Evolutionary conservation across 768 basidiomycete species (phyloP), one percentile per base, ranked within the genome.

Genomic region (Myochromella boudieri): DNA sequence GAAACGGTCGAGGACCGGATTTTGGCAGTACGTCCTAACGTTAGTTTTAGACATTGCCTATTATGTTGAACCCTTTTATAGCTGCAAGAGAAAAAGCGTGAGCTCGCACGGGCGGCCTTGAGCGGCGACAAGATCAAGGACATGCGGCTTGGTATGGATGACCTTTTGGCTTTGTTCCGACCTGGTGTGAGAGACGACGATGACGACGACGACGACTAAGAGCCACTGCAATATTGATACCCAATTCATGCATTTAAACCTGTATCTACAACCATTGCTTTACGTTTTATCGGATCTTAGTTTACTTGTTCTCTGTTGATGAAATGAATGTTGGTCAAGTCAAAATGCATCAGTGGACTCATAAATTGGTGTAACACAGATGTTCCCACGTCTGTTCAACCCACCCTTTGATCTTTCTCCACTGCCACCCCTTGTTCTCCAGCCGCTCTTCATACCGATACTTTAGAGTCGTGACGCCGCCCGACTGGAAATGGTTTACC

Each of bases 41-140:
- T 26, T 15, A 14, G 12, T 12, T 4, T 21, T 18, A 18, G 29
- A 14, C 14, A 31, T 4, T 11, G 15, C 37, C 7, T 25, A 10
- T 15, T 21, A n/a, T 25, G 12, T 27, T 48, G 12, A 42, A 14
- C 53, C 34, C 22, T 33, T 24, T 20, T 39, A 22, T 53, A 90
- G 80, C 76, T 98, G n/a, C 95, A 98, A 63, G 83, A 90, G n/a
- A 80, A 83, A 64, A 98, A 98, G 70, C 81, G 94, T 4, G 84
- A 81, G 38, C 76, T 98, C 1, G 82, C 95, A 1, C 75, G 75
- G 20, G 91, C 93, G 1, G 91, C 93, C 0, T 66, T 97, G 47
- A 86, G 89, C 25, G 95, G 95, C 7, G 85, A 91, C 68, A 92
- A 87, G 66, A 74, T 90, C 60, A 89, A 91, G 79, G 82, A 84